phyloP scores from a whole-genome alignment of 768 basidiomycete genomes.

The Lentinula lateritia region DNA sequence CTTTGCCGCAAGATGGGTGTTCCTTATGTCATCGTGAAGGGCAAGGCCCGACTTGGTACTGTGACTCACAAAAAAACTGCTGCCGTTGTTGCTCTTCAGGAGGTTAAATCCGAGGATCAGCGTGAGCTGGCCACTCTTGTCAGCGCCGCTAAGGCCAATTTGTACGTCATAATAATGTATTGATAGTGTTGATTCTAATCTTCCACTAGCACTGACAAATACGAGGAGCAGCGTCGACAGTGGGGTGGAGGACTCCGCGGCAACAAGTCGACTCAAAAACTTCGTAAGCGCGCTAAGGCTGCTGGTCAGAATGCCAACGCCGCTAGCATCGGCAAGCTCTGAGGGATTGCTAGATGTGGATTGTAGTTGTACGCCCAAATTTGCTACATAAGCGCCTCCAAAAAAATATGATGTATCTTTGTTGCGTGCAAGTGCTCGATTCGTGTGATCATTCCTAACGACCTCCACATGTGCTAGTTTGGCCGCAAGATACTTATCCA shows the following conservation, averaged over 20 bases:
- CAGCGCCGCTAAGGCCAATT: constrained; percentile 95
- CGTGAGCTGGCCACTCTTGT: constrained; percentile 90
- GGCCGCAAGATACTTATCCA: no score
- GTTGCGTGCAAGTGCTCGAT: no score
- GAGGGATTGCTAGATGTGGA: constrained; percentile 14
- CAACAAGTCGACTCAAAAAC: constrained; percentile 90
- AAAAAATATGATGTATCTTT: no score
- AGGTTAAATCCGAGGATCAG: constrained; percentile 92
- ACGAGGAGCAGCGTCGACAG: constrained; percentile 83
- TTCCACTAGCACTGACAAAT: constrained; percentile 72
- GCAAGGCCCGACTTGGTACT: constrained; percentile 96
- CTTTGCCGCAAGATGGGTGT: constrained; percentile 99
- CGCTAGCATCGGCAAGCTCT: constrained; percentile 61
- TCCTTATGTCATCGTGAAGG: constrained; percentile 97
- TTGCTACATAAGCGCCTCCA: no score
- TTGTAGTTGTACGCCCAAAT: background rate
- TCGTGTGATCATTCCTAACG: no score
- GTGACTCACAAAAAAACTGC: constrained; percentile 99
- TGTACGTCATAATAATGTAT: constrained; percentile 47
- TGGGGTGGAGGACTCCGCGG: constrained; percentile 98
- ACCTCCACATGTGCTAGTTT: no score
- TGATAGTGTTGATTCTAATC: background rate
- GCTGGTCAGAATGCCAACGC: constrained; percentile 61
- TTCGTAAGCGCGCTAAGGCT: constrained; percentile 92
- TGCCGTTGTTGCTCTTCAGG: constrained; percentile 85